A percentile compares a stretch with the other conserved stretches of the same genome.
phyloP scores from a whole-genome alignment of 768 basidiomycete genomes.

The Guyanaporus albipodus region DNA sequence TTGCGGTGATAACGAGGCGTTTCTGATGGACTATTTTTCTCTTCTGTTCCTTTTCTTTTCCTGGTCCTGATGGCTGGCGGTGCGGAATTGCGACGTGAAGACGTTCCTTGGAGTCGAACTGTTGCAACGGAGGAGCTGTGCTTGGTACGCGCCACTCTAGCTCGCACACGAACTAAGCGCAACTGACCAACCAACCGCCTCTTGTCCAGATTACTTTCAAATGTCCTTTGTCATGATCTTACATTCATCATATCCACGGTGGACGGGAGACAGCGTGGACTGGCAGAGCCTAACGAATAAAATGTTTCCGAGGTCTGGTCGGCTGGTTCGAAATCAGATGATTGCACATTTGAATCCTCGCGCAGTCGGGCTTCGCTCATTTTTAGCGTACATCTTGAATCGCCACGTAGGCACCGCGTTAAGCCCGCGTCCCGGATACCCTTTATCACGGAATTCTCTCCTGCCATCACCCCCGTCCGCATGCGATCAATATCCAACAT shows the following conservation, averaged over 20 bases:
- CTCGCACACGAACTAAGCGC: background rate
- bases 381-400: background rate
- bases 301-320: slow-evolving; percentile 1
- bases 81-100: too few species aligned
- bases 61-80: slow-evolving; percentile 2
- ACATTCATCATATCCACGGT: background rate
- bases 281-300: slow-evolving; percentile 11
- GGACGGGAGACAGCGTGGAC: background rate
- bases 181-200: slow-evolving; percentile 1
- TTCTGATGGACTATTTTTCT: slow-evolving; percentile 5
- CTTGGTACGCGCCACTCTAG: slow-evolving; percentile 14
- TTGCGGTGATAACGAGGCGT: slow-evolving; percentile 1
- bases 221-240: background rate
- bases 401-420: background rate
- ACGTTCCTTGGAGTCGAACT: background rate
- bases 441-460: background rate
- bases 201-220: slow-evolving; percentile 4
- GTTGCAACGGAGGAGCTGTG: background rate
- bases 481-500: background rate
- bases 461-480: background rate
- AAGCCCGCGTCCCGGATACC: background rate
- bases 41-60: background rate
- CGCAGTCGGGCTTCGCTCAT: background rate
- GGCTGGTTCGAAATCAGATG: background rate
- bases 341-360: background rate